A percentile compares a stretch with the other conserved stretches of the same genome.
These are phyloP conservation scores for Solanum hybrid DNA, from an alignment of 305 asterid genomes.

Conservation along the genomic window DNA sequence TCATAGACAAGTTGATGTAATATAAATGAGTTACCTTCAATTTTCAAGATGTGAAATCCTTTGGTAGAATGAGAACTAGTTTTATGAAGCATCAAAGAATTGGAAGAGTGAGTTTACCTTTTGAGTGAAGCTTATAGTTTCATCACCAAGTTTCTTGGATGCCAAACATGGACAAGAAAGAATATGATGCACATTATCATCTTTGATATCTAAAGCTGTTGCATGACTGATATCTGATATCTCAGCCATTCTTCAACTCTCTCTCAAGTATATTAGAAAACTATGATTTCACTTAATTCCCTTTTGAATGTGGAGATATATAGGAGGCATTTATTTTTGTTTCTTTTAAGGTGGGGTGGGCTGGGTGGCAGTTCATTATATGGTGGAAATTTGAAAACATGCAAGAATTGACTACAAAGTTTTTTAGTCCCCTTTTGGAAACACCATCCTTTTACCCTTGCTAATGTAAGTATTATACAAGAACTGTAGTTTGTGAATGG, in stretches of 20 bases:
- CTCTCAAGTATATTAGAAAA: not conserved
- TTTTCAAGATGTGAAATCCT: not conserved
- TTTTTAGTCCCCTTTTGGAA: not conserved
- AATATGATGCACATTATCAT: not conserved
- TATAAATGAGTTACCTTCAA: not conserved
- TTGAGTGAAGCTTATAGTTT: conserved; percentile 9
- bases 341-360: not conserved
- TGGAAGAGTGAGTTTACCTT: conserved; percentile 8
- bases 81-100: not conserved
- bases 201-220: conserved; percentile 3
- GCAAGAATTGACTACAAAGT: not conserved
- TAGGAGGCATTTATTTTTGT: not conserved
- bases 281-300: not conserved
- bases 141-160: not conserved
- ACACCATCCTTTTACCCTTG: not conserved
- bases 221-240: not conserved
- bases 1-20: not conserved
- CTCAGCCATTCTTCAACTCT: conserved; percentile 1
- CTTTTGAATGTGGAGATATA: not conserved
- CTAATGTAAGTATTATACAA: not conserved
- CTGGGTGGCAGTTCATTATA: not conserved
- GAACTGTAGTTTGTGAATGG: not conserved
- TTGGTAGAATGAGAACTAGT: not conserved
- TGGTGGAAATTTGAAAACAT: not conserved
- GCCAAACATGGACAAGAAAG: not conserved